These are phyloP conservation scores for Apiospora arundinis DNA, from an alignment of 2,329 filamentous ascomycete genomes.

Conservation along the genomic window DNA sequence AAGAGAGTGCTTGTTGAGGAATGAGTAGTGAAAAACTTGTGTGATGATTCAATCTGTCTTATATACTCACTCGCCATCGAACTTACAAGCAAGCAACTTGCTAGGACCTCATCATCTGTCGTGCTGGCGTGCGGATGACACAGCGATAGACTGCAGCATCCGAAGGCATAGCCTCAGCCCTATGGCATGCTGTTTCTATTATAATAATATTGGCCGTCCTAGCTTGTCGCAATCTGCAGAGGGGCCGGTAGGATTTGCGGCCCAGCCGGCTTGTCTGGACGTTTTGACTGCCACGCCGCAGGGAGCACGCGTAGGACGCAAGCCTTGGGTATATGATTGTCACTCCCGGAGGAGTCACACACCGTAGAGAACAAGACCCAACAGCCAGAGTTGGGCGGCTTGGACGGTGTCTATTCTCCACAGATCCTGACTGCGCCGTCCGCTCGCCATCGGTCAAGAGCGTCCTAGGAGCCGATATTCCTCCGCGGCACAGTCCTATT, in stretches of 20 bases:
- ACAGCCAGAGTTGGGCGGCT: not conserved
- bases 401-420: not conserved
- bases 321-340: not conserved
- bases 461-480: not conserved
- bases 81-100: not conserved
- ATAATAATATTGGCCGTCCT: not conserved
- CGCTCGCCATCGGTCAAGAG: not conserved
- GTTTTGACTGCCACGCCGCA: not conserved
- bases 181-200: slow-evolving; percentile 3
- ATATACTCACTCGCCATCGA: not conserved
- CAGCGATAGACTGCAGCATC: not conserved
- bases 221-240: not conserved
- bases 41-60: not conserved
- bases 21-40: not conserved
- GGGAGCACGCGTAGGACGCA: not conserved
- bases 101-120: not conserved
- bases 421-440: not conserved
- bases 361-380: not conserved
- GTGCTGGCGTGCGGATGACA: not conserved
- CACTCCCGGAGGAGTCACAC: not conserved
- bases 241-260: not conserved
- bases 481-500: not conserved
- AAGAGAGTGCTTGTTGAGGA: not conserved
- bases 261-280: not conserved
- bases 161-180: not conserved